Percentiles rank a stretch among this genome's conserved stretches.
These are phyloP conservation scores for Sporothrix globosa DNA, from an alignment of 2,329 filamentous ascomycete species.

Conservation along the genomic window DNA sequence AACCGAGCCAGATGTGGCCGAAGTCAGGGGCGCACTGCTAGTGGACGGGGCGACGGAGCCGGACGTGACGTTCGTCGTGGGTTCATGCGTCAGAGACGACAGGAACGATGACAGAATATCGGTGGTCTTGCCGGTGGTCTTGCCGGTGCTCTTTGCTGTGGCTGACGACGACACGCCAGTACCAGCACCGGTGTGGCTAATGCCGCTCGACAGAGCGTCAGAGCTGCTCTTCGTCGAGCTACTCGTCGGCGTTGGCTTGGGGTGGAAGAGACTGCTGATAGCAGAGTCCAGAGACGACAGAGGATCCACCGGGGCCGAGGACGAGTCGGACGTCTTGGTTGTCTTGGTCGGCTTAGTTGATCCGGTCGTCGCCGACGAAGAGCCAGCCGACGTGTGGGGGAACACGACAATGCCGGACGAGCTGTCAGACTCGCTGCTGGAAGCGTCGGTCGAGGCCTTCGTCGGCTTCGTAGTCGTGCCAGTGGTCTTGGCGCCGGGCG, in stretches of 20 bases:
- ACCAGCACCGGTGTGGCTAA: constrained; percentile 30
- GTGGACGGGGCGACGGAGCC: neutral
- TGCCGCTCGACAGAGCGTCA: constrained; percentile 27
- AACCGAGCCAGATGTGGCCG: neutral
- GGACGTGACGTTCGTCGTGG: constrained; percentile 14
- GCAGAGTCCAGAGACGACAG: constrained; percentile 22
- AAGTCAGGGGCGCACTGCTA: constrained; percentile 14
- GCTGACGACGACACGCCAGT: constrained; percentile 23
- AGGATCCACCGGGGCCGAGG: neutral
- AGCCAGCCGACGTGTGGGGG: constrained; percentile 12
- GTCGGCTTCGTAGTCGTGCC: constrained; percentile 28
- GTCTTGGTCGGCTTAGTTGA: constrained; percentile 12
- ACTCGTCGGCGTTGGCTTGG: constrained; percentile 8
- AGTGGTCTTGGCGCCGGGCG: neutral
- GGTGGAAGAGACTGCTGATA: constrained; percentile 19
- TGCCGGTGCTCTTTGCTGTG: constrained; percentile 6
- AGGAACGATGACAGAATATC: constrained; percentile 23
- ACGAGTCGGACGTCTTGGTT: neutral
- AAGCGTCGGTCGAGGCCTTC: constrained; percentile 26
- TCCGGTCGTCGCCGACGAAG: neutral
- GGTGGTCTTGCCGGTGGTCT: neutral
- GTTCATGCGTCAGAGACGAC: constrained; percentile 25
- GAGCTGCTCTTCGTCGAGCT: neutral
- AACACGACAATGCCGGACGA: constrained; percentile 33
- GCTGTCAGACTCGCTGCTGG: constrained; percentile 33